Base-by-base conservation (phyloP, 257 asterid species). In the Ligustrum vulgare region DNA sequence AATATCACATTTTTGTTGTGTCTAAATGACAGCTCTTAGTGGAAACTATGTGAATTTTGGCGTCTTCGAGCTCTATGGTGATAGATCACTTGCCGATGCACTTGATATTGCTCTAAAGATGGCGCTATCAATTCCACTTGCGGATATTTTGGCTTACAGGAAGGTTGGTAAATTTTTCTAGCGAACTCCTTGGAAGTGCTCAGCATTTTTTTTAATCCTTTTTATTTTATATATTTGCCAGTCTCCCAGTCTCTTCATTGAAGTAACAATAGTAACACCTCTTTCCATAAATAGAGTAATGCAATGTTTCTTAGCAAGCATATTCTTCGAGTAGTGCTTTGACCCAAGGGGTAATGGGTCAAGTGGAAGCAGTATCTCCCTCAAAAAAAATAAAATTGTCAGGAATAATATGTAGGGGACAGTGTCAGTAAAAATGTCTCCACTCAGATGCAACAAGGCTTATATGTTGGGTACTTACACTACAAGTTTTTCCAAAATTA, bases 1-100 rank as follows among this genome's bases (percentile, higher is more conserved):
- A 23, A 60, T 60, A 60, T 8, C 11, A 34, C 67, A 60, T 60
- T 60, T 9, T 60, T 1, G 34, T 23, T 60, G 65, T 22, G 34
- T 60, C 43, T 43, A 58, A 71, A 70, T 80, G 72, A 68, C 93
- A 95, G 99, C 97, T 56, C 94, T 95, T 82, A 86, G 92, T 76
- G 99, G 99, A 75, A 93, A 91, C 80, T 95, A 95, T 82, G 96
- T 91, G 88, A 95, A 95, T 85, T 95, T 95, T 77, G 99, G 99
- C 16, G 98, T 95, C 72, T 94, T 95, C 75, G 99, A 95, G 83
- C 94, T 95, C 62, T 95, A 95, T 80, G 99, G 99, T 12, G 99
- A 95, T 82, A 87, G 98, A 86, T 96, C 99, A 74, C 99, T 95
- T 77, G 97, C 97, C 51, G 96, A 92, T 91, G 98, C 94, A 60